Evolutionary conservation across 2,329 filamentous ascomycete species (phyloP).

Genomic region (Cladosporium sp.): DNA sequence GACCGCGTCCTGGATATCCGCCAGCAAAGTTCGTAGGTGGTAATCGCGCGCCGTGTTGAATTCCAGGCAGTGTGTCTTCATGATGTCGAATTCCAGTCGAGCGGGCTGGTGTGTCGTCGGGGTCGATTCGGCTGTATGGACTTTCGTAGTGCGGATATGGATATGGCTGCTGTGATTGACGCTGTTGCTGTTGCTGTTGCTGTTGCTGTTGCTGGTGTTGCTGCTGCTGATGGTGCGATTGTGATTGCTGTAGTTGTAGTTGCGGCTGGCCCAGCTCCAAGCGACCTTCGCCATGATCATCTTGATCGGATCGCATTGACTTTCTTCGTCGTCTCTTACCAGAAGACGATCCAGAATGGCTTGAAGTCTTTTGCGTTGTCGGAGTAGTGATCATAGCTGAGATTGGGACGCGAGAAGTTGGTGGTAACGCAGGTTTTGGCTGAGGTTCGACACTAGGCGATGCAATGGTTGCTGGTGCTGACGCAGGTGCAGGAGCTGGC

Average conservation of each 20-base stretch:
- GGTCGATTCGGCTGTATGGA: conserved; percentile 26
- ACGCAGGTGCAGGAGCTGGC: conserved; percentile 10
- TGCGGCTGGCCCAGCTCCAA: conserved; percentile 20
- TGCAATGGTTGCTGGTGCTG: conserved; percentile 11
- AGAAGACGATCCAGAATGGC: conserved; percentile 34
- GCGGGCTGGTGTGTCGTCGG: conserved; percentile 30
- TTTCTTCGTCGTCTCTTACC: conserved; percentile 33
- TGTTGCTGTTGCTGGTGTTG: neutral
- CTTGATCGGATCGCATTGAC: conserved; percentile 16
- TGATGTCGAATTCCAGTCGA: conserved; percentile 32
- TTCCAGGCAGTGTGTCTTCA: conserved; percentile 22
- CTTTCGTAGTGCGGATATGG: conserved; percentile 28
- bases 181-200: neutral
- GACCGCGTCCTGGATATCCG: neutral
- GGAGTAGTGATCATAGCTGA: conserved; percentile 37
- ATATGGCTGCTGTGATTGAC: conserved; percentile 2
- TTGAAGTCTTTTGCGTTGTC: conserved; percentile 29
- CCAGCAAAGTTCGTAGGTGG: neutral
- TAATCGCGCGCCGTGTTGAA: neutral
- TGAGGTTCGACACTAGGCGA: conserved; percentile 19
- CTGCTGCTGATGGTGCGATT: neutral
- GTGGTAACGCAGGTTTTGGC: conserved; percentile 23
- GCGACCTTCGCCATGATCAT: conserved; percentile 11
- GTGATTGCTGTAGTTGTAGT: neutral
- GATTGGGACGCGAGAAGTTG: conserved; percentile 36